A percentile compares a stretch with the other conserved stretches of the same genome.
These are phyloP conservation scores for Diaporthe sp. DNA, from an alignment of 2,329 filamentous ascomycete genomes.

Conservation along the genomic window DNA sequence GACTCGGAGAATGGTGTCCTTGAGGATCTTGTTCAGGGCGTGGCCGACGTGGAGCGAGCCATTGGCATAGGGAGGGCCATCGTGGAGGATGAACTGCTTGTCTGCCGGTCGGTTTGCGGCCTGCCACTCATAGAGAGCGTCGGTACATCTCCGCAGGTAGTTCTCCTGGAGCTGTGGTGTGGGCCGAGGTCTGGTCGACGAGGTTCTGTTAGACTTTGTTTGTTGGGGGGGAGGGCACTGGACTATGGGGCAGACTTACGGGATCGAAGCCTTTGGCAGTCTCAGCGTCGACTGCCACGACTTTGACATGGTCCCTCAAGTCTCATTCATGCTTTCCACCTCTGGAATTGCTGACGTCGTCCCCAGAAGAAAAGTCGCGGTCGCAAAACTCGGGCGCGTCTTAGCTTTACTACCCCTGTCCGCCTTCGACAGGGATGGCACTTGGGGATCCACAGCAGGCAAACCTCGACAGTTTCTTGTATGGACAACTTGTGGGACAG, in stretches of 20 bases:
- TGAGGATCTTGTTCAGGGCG: constrained; percentile 95
- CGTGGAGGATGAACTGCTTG: constrained; percentile 84
- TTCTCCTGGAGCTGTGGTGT: constrained; percentile 61
- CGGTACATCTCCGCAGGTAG: constrained; percentile 83
- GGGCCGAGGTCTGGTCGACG: constrained; percentile 62
- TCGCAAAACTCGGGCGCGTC: constrained; percentile 26
- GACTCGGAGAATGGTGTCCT: constrained; percentile 90
- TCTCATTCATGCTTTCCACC: constrained; percentile 22
- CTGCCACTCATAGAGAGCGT: constrained; percentile 94
- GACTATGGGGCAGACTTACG: constrained; percentile 59
- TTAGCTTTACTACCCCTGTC: constrained; percentile 5
- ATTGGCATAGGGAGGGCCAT: constrained; percentile 98
- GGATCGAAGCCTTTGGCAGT: constrained; percentile 81
- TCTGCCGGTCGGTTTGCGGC: constrained; percentile 63
- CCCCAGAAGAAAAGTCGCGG: constrained; percentile 4
- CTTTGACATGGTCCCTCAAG: constrained; percentile 57
- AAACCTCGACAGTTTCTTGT: background rate
- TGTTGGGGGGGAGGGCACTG: background rate
- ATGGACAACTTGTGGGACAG: background rate
- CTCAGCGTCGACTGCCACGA: constrained; percentile 81
- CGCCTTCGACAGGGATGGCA: background rate
- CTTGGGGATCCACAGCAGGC: too few relatives aligned
- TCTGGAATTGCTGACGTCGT: constrained; percentile 5
- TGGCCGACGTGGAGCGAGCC: constrained; percentile 92
- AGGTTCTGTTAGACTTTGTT: constrained; percentile 40